Base-by-base conservation (phyloP, 352 stramenopile species). In the Phytophthora europaea region DNA sequence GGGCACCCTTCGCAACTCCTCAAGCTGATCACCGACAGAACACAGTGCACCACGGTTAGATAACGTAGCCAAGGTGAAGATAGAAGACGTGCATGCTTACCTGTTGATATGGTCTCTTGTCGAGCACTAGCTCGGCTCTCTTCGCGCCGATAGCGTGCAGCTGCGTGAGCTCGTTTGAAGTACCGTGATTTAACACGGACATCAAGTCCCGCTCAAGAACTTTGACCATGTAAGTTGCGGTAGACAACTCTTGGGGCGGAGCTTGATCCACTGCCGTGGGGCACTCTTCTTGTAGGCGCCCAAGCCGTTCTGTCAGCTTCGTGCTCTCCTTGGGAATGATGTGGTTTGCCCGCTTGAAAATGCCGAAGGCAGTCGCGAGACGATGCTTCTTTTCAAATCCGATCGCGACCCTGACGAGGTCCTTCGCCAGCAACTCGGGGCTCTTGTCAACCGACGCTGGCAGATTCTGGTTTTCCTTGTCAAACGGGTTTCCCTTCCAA, bases 91-190 rank as follows among this genome's bases (percentile, higher is more conserved):
- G 43, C 43, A 10, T 12, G 18, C n/a, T 8, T 69, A 85, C 81
- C 76, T 86, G 65, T 0, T 77, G 38, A 56, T 84, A 90, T 13
- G 82, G 85, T 23, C 85, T 76, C 33, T 62, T 36, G 20, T 75
- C 72, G 0, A 88, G 52, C 28, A 91, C 76, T 26, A 84, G 75
- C 15, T 82, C 74, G 23, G 83, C 83, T 1, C 81, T 77, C 62
- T 89, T 93, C 50, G 65, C 74, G 23, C 85, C 83, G 47, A 93
- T 91, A 9, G 76, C 74, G 15, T 80, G 76, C 23, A 93, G 73
- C 48, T 80, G 61, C 10, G 65, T 78, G 9, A 91, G 77, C 23
- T 91, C 75, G 4, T 74, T 68, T 22, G 69, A 63, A 4, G 74
- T 81, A 12, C 82, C 80, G n/a, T 57, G 38, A 36, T 91, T 91